Percentiles rank a stretch among this genome's conserved stretches.
Evolutionary conservation across 2,329 filamentous ascomycete species (phyloP).

Genomic region (Alternaria consortialis): DNA sequence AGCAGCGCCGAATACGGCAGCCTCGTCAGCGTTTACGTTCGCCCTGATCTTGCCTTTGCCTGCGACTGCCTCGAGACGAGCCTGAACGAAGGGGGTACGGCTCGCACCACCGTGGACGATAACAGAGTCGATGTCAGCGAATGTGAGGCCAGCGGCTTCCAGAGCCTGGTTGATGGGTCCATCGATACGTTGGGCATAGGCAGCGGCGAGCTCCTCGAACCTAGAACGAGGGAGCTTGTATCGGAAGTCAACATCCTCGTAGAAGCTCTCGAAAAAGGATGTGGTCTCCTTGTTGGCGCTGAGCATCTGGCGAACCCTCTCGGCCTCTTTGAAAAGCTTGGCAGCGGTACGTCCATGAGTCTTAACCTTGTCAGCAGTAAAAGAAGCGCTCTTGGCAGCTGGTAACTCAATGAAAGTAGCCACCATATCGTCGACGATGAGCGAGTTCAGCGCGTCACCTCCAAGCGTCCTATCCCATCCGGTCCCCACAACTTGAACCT

Average conservation of each 20-base stretch:
- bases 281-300: conserved; percentile 89
- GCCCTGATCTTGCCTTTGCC: conserved; percentile 83
- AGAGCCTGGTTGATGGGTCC: conserved; percentile 78
- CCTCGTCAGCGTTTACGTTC: conserved; percentile 97
- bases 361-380: conserved; percentile 71
- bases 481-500: conserved; percentile 85
- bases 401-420: conserved; percentile 75
- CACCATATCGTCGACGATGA: conserved; percentile 91
- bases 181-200: conserved; percentile 73
- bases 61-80: conserved; percentile 78
- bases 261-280: conserved; percentile 85
- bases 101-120: conserved; percentile 93
- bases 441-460: conserved; percentile 85
- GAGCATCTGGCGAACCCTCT: conserved; percentile 84
- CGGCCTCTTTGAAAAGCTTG: conserved; percentile 92
- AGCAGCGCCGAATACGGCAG: conserved; percentile 92
- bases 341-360: conserved; percentile 84
- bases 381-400: conserved; percentile 69
- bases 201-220: conserved; percentile 80
- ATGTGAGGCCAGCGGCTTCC: conserved; percentile 73
- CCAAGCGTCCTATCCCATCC: conserved; percentile 92
- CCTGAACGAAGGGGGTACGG: conserved; percentile 94
- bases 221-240: conserved; percentile 83
- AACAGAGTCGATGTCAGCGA: conserved; percentile 83
- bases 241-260: conserved; percentile 91